These are phyloP conservation scores for Lichtheimia ornata DNA, from an alignment of 371 early-diverging fungal genomes.

Conservation along the genomic window DNA sequence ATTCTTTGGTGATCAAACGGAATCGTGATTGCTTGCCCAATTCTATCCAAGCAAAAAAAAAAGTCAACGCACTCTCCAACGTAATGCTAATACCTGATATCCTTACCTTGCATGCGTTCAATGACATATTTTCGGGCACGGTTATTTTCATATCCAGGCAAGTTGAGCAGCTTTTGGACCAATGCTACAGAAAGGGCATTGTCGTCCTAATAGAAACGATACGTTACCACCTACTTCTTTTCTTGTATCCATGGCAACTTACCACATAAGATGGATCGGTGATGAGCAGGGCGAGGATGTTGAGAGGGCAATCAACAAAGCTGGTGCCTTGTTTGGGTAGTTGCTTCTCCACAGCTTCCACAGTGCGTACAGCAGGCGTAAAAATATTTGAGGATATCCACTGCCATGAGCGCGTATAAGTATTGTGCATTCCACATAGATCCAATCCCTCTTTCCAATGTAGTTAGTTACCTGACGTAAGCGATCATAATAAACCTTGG, in stretches of 20 bases:
- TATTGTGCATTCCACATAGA: neutral
- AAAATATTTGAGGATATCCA: constrained; percentile 15
- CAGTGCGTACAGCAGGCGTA: constrained; percentile 9
- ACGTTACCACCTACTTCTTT: neutral
- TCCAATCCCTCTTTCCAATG: neutral
- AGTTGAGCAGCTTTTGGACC: constrained; percentile 13
- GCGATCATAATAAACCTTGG: constrained; percentile 19
- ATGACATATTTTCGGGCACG: constrained; percentile 10
- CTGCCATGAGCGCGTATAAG: neutral
- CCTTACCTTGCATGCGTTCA: constrained; percentile 16
- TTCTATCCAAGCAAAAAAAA: constrained; percentile 1
- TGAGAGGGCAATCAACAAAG: constrained; percentile 16
- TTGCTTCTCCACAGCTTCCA: constrained; percentile 13
- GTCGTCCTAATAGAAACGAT: constrained; percentile 2
- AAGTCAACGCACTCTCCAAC: neutral
- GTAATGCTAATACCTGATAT: neutral
- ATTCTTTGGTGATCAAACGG: constrained; percentile 6
- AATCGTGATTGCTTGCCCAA: constrained; percentile 9
- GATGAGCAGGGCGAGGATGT: constrained; percentile 15
- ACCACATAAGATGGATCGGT: constrained; percentile 11
- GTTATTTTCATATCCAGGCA: constrained; percentile 14
- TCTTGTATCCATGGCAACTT: neutral
- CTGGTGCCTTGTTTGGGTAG: constrained; percentile 9
- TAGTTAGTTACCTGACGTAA: constrained; percentile 11
- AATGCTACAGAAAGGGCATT: constrained; percentile 1